A percentile compares a stretch with the other conserved stretches of the same genome.
These are phyloP conservation scores for Ramaria sp. DNA, from an alignment of 768 basidiomycete genomes.

Conservation along the genomic window DNA sequence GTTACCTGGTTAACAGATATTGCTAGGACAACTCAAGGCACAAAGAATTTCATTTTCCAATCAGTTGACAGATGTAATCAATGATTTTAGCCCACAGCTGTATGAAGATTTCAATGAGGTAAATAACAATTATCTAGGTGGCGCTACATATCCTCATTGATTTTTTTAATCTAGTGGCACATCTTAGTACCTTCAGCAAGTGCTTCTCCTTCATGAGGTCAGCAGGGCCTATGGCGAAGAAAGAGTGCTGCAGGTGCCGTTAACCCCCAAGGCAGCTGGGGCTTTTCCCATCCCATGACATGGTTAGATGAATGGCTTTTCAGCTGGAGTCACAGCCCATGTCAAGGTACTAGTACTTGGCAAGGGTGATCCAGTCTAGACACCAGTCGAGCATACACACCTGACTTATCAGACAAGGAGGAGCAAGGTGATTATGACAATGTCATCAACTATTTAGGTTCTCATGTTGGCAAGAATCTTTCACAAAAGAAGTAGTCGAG, in stretches of 20 bases:
- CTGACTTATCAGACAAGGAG: conserved; percentile 76
- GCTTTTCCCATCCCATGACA: conserved; percentile 84
- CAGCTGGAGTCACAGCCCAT: conserved; percentile 75
- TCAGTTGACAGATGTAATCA: conserved; percentile 72
- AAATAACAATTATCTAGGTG: conserved; percentile 14
- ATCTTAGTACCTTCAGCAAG: conserved; percentile 74
- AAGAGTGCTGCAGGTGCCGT: conserved; percentile 73
- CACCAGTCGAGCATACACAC: conserved; percentile 46
- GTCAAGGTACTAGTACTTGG: conserved; percentile 83
- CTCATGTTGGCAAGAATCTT: conserved; percentile 30
- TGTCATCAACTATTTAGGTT: conserved; percentile 56
- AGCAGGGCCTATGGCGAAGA: conserved; percentile 64
- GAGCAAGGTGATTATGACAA: conserved; percentile 93
- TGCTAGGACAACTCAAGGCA: conserved; percentile 60
- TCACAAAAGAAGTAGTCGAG: conserved; percentile 27
- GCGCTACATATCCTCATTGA: too few relatives aligned
- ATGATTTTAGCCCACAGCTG: too few relatives aligned
- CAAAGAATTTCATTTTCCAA: conserved; percentile 68
- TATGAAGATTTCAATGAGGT: conserved; percentile 83
- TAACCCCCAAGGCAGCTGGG: conserved; percentile 71
- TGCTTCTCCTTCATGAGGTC: conserved; percentile 67
- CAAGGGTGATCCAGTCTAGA: conserved; percentile 28
- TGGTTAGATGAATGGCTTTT: conserved; percentile 93
- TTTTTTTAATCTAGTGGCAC: too few relatives aligned
- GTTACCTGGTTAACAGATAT: too few relatives aligned